Evolutionary conservation across 345 rosid species (phyloP).

Genomic region (Euphorbia peplus): DNA sequence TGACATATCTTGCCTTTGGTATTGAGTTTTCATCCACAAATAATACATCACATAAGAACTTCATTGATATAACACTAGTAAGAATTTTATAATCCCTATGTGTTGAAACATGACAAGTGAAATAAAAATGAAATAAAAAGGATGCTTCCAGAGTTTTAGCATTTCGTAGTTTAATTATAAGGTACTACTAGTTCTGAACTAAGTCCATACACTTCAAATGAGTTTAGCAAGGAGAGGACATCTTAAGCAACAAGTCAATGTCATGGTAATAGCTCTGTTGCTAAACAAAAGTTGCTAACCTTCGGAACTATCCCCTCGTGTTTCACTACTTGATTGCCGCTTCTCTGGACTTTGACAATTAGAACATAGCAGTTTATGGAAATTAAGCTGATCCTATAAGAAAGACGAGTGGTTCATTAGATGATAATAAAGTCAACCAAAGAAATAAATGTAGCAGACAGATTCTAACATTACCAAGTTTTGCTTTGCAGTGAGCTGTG

Average conservation of each 20-base stretch:
- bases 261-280: background rate
- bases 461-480: conserved; percentile 46
- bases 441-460: background rate
- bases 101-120: background rate
- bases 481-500: conserved; percentile 64
- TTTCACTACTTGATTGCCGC: conserved; percentile 39
- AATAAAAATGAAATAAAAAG: background rate
- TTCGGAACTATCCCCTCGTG: conserved; percentile 31
- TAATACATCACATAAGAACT: too few species aligned
- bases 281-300: conserved; percentile 34
- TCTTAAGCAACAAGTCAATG: background rate
- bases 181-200: background rate
- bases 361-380: conserved; percentile 78
- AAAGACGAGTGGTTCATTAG: conserved; percentile 17
- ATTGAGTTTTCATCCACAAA: background rate
- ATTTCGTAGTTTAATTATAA: background rate
- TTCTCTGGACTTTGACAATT: conserved; percentile 58
- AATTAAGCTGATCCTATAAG: conserved; percentile 73
- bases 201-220: background rate
- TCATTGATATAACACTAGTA: too few species aligned
- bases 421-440: background rate
- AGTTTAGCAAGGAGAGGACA: background rate
- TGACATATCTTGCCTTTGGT: background rate
- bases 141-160: background rate
- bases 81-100: background rate